A percentile compares a stretch with the other conserved stretches of the same genome.
These are phyloP conservation scores for Calonectria crousiana DNA, from an alignment of 2,329 filamentous ascomycete species.

Conservation along the genomic window DNA sequence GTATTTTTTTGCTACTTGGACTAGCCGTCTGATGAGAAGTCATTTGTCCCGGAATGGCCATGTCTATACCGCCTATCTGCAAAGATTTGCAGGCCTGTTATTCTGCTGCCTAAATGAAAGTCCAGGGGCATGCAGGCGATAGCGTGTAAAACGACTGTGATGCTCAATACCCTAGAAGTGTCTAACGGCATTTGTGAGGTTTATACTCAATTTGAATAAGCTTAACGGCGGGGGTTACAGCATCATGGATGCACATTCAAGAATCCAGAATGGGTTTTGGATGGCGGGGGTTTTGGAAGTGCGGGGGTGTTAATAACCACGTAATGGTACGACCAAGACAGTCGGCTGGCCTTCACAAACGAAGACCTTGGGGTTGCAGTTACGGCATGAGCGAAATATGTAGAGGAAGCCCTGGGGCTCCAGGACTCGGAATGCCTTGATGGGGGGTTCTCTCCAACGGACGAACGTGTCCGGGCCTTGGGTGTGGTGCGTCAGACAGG, in stretches of 20 bases:
- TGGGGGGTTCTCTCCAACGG: background rate
- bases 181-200: background rate
- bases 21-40: background rate
- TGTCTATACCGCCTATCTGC: background rate
- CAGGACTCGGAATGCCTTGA: background rate
- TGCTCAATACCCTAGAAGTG: background rate
- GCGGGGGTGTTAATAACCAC: background rate
- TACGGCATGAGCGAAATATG: background rate
- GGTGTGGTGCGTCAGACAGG: background rate
- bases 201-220: background rate
- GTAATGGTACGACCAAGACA: background rate
- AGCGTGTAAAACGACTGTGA: background rate
- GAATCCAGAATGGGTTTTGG: background rate
- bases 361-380: background rate
- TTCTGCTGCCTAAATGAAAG: conserved; percentile 19
- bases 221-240: background rate
- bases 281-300: background rate
- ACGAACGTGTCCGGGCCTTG: background rate
- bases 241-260: background rate
- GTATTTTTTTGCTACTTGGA: background rate
- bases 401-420: background rate
- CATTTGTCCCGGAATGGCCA: background rate
- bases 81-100: background rate
- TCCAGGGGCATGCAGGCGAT: background rate
- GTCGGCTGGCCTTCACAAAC: too few relatives aligned